phyloP scores from a whole-genome alignment of 768 basidiomycete species.

The Sistotremastrum suecicum region DNA sequence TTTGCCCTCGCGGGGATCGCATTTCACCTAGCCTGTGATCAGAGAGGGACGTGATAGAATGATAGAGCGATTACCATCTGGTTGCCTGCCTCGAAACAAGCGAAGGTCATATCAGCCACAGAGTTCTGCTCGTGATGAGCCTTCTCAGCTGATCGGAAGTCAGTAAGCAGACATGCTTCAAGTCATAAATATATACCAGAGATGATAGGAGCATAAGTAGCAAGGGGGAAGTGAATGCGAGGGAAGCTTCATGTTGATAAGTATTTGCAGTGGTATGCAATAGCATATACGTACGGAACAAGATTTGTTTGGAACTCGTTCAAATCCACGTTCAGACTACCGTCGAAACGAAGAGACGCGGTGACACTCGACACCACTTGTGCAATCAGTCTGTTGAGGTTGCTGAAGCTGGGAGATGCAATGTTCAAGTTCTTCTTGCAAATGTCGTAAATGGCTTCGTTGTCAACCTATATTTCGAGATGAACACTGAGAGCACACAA shows the following conservation, averaged over 20 bases:
- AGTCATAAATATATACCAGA: slow-evolving; percentile 23
- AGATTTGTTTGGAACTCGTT: slow-evolving; percentile 99
- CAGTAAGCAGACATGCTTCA: background rate
- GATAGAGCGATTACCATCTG: slow-evolving; percentile 66
- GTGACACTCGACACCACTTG: slow-evolving; percentile 98
- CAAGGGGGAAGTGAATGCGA: slow-evolving; percentile 96
- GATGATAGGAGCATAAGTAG: slow-evolving; percentile 89
- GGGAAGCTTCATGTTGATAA: slow-evolving; percentile 53
- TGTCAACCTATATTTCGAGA: slow-evolving; percentile 57
- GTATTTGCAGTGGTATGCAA: slow-evolving; percentile 5
- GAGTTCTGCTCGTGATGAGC: slow-evolving; percentile 95
- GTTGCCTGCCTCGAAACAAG: slow-evolving; percentile 93
- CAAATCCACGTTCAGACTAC: slow-evolving; percentile 92
- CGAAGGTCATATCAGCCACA: slow-evolving; percentile 95
- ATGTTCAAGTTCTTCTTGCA: slow-evolving; percentile 93
- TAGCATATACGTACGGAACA: slow-evolving; percentile 59
- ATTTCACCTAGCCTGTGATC: slow-evolving; percentile 38
- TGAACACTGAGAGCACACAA: slow-evolving; percentile 3
- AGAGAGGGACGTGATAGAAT: background rate
- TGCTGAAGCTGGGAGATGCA: slow-evolving; percentile 74
- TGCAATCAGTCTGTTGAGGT: slow-evolving; percentile 92
- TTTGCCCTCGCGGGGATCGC: slow-evolving; percentile 96
- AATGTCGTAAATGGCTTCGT: slow-evolving; percentile 98
- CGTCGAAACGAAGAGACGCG: slow-evolving; percentile 93
- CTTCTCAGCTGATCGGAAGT: slow-evolving; percentile 47